Evolutionary conservation across 495 filamentous ascomycete species (phyloP).

Genomic region (Podospora tetraspora): DNA sequence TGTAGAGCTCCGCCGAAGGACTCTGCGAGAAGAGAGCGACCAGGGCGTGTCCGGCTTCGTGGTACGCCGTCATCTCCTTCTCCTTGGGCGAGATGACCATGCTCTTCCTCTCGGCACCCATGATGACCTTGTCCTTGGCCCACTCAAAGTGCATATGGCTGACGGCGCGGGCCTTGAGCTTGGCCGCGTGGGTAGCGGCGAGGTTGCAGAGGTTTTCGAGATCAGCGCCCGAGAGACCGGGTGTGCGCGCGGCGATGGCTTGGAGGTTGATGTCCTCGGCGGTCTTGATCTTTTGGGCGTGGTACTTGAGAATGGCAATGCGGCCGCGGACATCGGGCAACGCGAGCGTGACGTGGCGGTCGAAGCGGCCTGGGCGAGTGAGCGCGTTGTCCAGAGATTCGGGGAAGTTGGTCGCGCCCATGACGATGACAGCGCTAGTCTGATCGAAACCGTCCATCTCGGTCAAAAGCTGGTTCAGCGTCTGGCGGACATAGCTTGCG

Average conservation of each 20-base stretch:
- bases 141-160: constrained; percentile 81
- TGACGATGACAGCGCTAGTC: constrained; percentile 86
- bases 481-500: constrained; percentile 94
- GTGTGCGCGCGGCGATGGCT: constrained; percentile 75
- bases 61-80: constrained; percentile 90
- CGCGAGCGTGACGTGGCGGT: constrained; percentile 81
- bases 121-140: constrained; percentile 97
- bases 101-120: constrained; percentile 86
- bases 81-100: constrained; percentile 81
- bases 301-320: constrained; percentile 84
- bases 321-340: constrained; percentile 94
- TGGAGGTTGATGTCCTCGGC: constrained; percentile 73
- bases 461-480: constrained; percentile 94
- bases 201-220: constrained; percentile 96
- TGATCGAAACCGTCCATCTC: constrained; percentile 97
- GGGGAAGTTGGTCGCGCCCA: constrained; percentile 94
- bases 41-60: constrained; percentile 93
- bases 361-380: constrained; percentile 90
- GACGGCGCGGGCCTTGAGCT: constrained; percentile 68
- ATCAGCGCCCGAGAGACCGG: constrained; percentile 91
- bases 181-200: constrained; percentile 85
- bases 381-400: constrained; percentile 90
- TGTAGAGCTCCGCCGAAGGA: constrained; percentile 73
- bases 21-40: constrained; percentile 72
- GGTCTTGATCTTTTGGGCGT: constrained; percentile 80